Evolutionary conservation across 1,284 basidiomycete genomes (phyloP), one percentile per base, ranked within the genome.

Genomic region (Cutaneotrichosporon spelunceum): DNA sequence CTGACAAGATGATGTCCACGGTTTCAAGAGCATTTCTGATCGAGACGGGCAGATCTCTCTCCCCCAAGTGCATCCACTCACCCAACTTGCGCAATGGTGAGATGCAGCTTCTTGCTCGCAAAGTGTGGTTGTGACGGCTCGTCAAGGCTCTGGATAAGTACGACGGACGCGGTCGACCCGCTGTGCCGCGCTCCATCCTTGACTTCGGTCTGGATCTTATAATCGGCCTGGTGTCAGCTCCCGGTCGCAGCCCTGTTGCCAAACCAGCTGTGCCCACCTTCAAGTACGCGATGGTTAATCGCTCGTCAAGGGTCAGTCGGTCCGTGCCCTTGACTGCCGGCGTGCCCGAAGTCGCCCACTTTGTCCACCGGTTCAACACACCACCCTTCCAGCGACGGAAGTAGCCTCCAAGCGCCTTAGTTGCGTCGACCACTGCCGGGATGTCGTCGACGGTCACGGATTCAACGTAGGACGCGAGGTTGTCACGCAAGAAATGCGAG

Each of bases 1-100:
- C 30, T 33, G 8, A 33, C 30, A 11, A 33, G 30, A 33, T 33
- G 30, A 33, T 7, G 30, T 11, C 30, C 30, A 33, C 4, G 30
- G 8, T 33, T 11, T 4, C 30, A 11, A 33, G 13, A 33, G 13
- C 30, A 33, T 33, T 11, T 11, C 30, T 7, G 8, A 7, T 33
- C 30, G 8, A 11, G 30, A 33, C 30, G 2, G 30, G 30, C 30
- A 33, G 4, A 33, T 11, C 30, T 11, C 13, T 11, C 30, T 33
- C 30, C n/a, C 30, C 13, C 36, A 39, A 39, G 13, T 19, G 16
- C 16, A 13, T 39, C 14, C 14, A 48, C 84, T 69, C 68, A 91
- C 91, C 93, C 93, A 68, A 88, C 88, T 76, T 99, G 95, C 7
- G 91, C 92, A n/a, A 96, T 86, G 0, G 91, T 94, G 56, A 94